These are phyloP conservation scores for Leccinum solheimii DNA, from an alignment of 1,284 basidiomycete genomes.

Conservation along the genomic window DNA sequence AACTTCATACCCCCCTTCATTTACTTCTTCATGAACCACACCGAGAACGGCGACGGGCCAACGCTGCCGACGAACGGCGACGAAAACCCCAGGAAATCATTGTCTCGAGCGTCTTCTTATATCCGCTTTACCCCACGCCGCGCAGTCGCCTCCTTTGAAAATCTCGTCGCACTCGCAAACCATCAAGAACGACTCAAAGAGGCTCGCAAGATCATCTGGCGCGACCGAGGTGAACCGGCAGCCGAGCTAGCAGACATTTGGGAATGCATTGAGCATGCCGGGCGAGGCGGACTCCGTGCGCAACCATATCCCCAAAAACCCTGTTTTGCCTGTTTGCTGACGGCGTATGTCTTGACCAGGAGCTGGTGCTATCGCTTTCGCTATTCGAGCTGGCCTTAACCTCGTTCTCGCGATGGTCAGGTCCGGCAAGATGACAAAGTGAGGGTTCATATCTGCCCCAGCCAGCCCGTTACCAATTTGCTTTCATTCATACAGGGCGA, in stretches of 20 bases:
- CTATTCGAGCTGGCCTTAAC: too few relatives aligned
- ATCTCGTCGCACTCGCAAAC: constrained; percentile 76
- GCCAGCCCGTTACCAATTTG: too few relatives aligned
- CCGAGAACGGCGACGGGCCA: constrained; percentile 5
- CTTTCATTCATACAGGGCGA: too few relatives aligned
- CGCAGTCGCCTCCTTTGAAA: constrained; percentile 74
- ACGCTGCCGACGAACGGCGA: not conserved
- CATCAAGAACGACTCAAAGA: constrained; percentile 71
- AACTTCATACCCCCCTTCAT: not conserved
- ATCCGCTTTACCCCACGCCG: constrained; percentile 50
- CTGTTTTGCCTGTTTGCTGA: not conserved
- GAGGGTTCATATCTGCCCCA: too few relatives aligned
- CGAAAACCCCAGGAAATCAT: not conserved
- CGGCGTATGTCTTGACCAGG: too few relatives aligned
- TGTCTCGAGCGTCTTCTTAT: constrained; percentile 28
- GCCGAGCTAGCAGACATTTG: constrained; percentile 67
- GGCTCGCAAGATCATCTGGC: constrained; percentile 80
- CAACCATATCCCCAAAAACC: constrained; percentile 19
- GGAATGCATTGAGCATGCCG: constrained; percentile 74
- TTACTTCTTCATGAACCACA: constrained; percentile 11
- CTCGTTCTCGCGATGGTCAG: too few relatives aligned
- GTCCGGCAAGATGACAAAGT: too few relatives aligned
- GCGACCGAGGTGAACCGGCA: constrained; percentile 76
- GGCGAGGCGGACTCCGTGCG: constrained; percentile 75
- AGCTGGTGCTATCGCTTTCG: too few relatives aligned